phyloP scores from a whole-genome alignment of 140 eudicot species.

The Ambrosia hybrid region DNA sequence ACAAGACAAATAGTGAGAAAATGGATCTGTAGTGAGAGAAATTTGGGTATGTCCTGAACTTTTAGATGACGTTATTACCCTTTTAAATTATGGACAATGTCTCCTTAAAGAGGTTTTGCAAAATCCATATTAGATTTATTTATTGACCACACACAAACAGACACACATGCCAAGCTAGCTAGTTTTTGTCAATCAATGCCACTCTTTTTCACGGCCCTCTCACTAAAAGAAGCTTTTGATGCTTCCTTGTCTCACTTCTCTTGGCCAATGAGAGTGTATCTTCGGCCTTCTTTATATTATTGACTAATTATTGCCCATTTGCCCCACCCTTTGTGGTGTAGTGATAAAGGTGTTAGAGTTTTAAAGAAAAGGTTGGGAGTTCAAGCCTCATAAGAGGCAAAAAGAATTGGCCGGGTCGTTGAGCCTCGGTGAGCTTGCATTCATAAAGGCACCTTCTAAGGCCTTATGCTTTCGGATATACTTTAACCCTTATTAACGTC shows the following conservation, averaged over 20 bases:
- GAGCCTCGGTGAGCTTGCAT: background rate
- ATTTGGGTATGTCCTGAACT: background rate
- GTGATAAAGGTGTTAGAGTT: too few relatives aligned
- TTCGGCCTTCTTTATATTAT: background rate
- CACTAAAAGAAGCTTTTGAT: constrained; percentile 22
- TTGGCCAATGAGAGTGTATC: constrained; percentile 8
- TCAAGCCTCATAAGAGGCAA: too few relatives aligned
- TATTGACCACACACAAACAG: constrained; percentile 18
- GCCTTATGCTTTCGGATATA: too few relatives aligned
- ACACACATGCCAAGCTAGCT: constrained; percentile 4
- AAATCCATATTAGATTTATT: constrained; percentile 22
- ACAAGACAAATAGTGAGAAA: constrained; percentile 3
- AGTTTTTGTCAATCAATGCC: constrained; percentile 18
- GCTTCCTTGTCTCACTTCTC: constrained; percentile 20
- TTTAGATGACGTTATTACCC: constrained; percentile 14
- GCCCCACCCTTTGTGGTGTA: too few relatives aligned
- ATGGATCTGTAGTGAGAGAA: constrained; percentile 1
- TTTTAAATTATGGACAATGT: constrained; percentile 20
- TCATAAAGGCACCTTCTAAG: too few relatives aligned
- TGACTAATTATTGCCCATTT: background rate
- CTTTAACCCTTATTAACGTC: too few relatives aligned
- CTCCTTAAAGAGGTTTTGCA: constrained; percentile 29
- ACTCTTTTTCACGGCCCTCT: background rate
- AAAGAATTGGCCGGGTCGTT: background rate
- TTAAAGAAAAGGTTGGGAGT: too few relatives aligned